Base-by-base conservation (phyloP, 2,329 filamentous ascomycete species). In the Penicillium brasilianum region DNA sequence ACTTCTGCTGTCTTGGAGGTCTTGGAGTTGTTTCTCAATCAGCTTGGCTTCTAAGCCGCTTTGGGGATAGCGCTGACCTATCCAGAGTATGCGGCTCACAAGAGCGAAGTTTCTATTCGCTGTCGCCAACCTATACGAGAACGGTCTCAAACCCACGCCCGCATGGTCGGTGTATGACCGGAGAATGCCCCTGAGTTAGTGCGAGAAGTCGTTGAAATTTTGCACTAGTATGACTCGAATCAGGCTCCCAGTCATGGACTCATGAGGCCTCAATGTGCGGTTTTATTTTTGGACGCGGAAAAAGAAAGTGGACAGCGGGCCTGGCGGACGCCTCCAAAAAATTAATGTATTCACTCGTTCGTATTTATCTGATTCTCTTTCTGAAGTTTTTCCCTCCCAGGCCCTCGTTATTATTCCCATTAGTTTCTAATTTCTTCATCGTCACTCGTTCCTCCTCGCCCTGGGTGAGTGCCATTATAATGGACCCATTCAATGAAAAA, bases 401-500 rank as follows among this genome's bases (percentile, higher is more conserved):
- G 39, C 32, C 20, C 4, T 52, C 32, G 34, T 36, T 48, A n/a
- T 51, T n/a, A 18, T 13, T 10, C 25, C 18, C 4, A 16, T 39
- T 56, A 49, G 11, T 49, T 30, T 14, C 5, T 46, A 32, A n/a
- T n/a, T 13, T 43, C 18, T 58, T 22, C 25, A 22, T 25, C 10
- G 54, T 32, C 54, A 22, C 30, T 52, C 50, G 50, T 52, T 52
- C 10, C 20, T 28, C 28, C 20, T 52, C 32, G 18, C 34, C 8
- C 34, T 37, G 50, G n/a, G 14, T 49, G 46, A 50, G 55, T 34
- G n/a, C 46, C 44, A 25, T 39, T 34, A 53, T 7, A 36, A 61
- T 60, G 60, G 60, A 62, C 14, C 46, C 43, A 16, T 59, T 60
- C 49, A 32, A 22, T 32, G 60, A 62, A 43, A 62, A 62, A 28